These are phyloP conservation scores for Amphirosellinia nigrospora DNA, from an alignment of 495 filamentous ascomycete genomes.

Conservation along the genomic window DNA sequence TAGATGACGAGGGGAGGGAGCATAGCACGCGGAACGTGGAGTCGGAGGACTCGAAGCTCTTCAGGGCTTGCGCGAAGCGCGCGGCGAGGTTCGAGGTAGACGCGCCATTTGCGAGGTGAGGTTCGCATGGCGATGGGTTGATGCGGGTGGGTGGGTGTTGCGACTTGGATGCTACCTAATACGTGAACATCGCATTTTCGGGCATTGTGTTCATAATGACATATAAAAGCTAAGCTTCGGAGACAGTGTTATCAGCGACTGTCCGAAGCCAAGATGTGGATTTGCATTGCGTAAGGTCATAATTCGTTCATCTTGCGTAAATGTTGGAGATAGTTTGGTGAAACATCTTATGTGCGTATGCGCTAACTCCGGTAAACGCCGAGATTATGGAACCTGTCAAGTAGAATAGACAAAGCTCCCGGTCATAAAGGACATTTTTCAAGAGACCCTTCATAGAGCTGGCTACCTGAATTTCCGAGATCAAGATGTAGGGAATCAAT, in stretches of 20 bases:
- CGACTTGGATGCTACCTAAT: background rate
- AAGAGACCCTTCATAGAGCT: too few species aligned
- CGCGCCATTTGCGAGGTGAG: slow-evolving; percentile 32
- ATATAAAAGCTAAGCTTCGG: background rate
- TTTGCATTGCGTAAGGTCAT: background rate
- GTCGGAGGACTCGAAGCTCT: slow-evolving; percentile 61
- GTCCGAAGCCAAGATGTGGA: background rate
- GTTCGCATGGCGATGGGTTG: slow-evolving; percentile 15
- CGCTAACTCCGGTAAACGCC: slow-evolving; percentile 22
- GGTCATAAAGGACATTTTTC: background rate
- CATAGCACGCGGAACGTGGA: slow-evolving; percentile 65
- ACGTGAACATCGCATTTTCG: slow-evolving; percentile 6
- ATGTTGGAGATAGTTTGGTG: background rate
- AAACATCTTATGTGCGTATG: background rate
- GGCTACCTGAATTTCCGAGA: background rate
- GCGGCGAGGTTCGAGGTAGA: slow-evolving; percentile 37
- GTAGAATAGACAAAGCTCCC: background rate
- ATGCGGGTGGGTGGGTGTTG: background rate
- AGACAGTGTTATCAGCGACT: background rate
- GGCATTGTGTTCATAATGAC: background rate
- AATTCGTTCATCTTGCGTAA: background rate
- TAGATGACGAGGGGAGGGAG: slow-evolving; percentile 50
- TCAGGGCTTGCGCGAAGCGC: slow-evolving; percentile 58
- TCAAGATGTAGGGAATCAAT: background rate
- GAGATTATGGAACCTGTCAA: background rate